phyloP scores from a whole-genome alignment of 257 asterid species.

The Thymus mandschuricus region DNA sequence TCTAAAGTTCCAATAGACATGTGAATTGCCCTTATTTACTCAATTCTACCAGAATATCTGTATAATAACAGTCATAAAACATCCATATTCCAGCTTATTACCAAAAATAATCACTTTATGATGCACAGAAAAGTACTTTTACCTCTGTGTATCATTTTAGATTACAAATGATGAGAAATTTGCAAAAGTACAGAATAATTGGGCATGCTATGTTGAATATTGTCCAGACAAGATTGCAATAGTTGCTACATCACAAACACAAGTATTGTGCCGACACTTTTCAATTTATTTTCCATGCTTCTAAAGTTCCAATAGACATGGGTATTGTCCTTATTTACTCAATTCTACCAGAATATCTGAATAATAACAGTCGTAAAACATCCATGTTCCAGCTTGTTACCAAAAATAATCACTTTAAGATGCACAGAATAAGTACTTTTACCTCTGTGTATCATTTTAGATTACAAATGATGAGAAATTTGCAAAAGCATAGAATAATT shows the following conservation, averaged over 20 bases:
- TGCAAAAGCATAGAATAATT: not conserved
- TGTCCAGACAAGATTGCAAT: not conserved
- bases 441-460: not conserved
- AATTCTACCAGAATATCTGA: not conserved
- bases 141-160: not conserved
- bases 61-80: not conserved
- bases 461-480: not conserved
- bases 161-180: not conserved
- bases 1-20: not conserved
- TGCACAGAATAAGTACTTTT: not conserved
- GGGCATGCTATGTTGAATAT: not conserved
- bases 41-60: not conserved
- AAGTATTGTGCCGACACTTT: too few relatives aligned
- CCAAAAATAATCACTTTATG: not conserved
- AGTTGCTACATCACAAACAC: too few relatives aligned
- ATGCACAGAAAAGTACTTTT: not conserved
- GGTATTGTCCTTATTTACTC: not conserved
- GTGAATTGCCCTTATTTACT: not conserved
- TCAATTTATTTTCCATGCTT: too few relatives aligned
- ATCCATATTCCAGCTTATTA: not conserved
- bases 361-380: not conserved
- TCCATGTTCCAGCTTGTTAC: not conserved
- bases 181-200: not conserved
- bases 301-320: not conserved
- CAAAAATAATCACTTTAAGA: not conserved